Evolutionary conservation across 2,329 filamentous ascomycete genomes (phyloP).

Genomic region (Camillea tinctor): DNA sequence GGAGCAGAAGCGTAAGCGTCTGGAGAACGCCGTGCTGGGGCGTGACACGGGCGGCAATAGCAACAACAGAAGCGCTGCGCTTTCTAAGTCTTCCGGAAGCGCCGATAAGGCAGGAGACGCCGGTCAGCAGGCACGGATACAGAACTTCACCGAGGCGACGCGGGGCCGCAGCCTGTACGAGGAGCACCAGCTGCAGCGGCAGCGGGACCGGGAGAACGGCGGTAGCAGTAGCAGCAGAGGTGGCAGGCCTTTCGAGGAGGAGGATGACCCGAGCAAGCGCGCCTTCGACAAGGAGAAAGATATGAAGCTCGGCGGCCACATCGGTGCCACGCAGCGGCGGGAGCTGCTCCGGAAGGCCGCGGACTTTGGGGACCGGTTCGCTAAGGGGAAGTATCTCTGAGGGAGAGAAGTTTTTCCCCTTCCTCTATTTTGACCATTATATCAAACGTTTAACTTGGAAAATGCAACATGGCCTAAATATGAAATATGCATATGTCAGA

Average conservation of each 20-base stretch:
- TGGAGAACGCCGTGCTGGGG: constrained; percentile 81
- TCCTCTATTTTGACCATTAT: too few species aligned
- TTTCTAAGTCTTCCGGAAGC: constrained; percentile 35
- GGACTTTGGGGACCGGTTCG: constrained; percentile 80
- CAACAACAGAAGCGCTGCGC: constrained; percentile 33
- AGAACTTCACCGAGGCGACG: constrained; percentile 50
- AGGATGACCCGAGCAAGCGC: constrained; percentile 87
- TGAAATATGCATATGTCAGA: too few species aligned
- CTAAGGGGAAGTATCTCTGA: constrained; percentile 67
- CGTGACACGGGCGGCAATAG: constrained; percentile 43
- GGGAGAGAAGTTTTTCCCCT: too few species aligned
- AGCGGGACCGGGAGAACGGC: constrained; percentile 22
- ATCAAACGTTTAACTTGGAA: too few species aligned
- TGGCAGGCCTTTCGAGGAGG: constrained; percentile 55
- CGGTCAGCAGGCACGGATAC: constrained; percentile 48
- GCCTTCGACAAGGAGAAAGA: constrained; percentile 93
- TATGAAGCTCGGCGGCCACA: constrained; percentile 72
- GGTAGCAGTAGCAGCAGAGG: constrained; percentile 17
- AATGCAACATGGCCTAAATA: too few species aligned
- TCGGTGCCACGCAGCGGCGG: constrained; percentile 70
- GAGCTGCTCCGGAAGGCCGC: constrained; percentile 78
- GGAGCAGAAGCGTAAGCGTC: constrained; percentile 76
- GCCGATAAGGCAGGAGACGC: constrained; percentile 51
- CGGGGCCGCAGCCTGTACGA: constrained; percentile 60
- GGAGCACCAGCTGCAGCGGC: constrained; percentile 47